Conservation (phyloP, 2,329 filamentous ascomycete genomes). For the Lecanicillium sp. region DNA sequence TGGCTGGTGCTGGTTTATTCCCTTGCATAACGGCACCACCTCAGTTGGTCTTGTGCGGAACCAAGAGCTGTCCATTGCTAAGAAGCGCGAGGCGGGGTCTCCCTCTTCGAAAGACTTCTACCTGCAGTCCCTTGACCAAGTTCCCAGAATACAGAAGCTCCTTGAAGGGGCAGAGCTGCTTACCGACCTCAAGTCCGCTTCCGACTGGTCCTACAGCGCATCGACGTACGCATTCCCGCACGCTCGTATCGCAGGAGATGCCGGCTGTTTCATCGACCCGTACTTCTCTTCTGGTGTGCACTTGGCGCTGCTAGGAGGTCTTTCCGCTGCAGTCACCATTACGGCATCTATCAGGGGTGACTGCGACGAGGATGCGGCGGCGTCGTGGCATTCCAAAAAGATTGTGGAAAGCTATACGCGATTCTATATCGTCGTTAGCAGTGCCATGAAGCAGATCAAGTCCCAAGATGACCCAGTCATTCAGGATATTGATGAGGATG, state of each 20-base stretch:
- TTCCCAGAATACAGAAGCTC: conserved; percentile 19
- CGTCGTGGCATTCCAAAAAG: conserved; percentile 34
- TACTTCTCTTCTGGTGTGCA: conserved; percentile 40
- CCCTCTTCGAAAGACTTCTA: conserved; percentile 23
- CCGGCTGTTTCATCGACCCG: conserved; percentile 40
- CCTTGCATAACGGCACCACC: conserved; percentile 35
- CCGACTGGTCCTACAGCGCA: conserved; percentile 39
- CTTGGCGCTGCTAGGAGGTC: conserved; percentile 30
- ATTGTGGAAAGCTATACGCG: conserved; percentile 35
- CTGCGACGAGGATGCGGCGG: conserved; percentile 25
- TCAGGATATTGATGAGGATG: conserved; percentile 30
- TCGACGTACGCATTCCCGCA: conserved; percentile 29
- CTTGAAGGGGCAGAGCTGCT: conserved; percentile 24
- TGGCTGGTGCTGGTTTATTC: conserved; percentile 43
- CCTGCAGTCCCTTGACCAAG: conserved; percentile 21
- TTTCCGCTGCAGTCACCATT: conserved; percentile 39
- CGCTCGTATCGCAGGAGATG: conserved; percentile 35
- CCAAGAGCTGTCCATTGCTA: conserved; percentile 25
- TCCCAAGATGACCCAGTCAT: conserved; percentile 28
- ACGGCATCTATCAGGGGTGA: conserved; percentile 28
- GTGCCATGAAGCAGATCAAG: conserved; percentile 15
- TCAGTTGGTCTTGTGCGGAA: conserved; percentile 35
- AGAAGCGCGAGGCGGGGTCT: conserved; percentile 22
- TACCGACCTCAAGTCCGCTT: conserved; percentile 29
- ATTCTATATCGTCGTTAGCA: conserved; percentile 34